These are phyloP conservation scores for Theobroma cacao DNA, from an alignment of 345 rosid species.

Conservation along the genomic window DNA sequence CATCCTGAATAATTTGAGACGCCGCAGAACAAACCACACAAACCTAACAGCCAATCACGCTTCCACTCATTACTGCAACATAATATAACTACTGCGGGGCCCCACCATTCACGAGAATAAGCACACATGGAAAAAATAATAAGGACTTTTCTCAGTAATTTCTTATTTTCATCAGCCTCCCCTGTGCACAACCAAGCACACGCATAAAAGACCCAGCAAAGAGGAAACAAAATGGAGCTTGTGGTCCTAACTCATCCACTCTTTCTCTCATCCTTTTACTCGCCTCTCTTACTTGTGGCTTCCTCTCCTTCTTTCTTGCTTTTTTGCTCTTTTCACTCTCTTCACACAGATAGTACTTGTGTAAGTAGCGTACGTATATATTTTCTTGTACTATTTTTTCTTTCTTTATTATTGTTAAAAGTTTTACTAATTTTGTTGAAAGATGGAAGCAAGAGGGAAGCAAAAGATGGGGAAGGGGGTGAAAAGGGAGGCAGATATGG, in stretches of 20 bases:
- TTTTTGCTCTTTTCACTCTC: not conserved
- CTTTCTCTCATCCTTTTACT: conserved; percentile 5
- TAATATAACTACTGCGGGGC: too few relatives aligned
- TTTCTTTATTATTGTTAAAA: not conserved
- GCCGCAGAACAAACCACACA: too few relatives aligned
- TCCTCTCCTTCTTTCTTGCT: not conserved
- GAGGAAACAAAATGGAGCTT: conserved; percentile 16
- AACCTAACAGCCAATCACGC: too few relatives aligned
- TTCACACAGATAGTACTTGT: not conserved
- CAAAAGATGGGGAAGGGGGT: conserved; percentile 20
- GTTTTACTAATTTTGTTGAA: not conserved
- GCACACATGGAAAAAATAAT: too few relatives aligned
- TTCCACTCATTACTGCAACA: too few relatives aligned
- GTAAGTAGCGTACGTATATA: not conserved
- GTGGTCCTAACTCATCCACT: conserved; percentile 33
- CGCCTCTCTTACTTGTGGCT: not conserved
- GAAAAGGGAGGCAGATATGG: conserved; percentile 25
- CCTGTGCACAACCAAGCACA: conserved; percentile 13
- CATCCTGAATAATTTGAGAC: too few relatives aligned
- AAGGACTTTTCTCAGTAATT: too few relatives aligned
- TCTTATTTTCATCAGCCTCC: not conserved
- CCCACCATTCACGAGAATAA: too few relatives aligned
- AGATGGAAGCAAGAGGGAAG: conserved; percentile 33
- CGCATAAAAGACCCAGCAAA: not conserved
- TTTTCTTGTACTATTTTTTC: not conserved